Base-by-base conservation (phyloP, 1,139 yeast species). In the Nakaseomyces sp. region DNA sequence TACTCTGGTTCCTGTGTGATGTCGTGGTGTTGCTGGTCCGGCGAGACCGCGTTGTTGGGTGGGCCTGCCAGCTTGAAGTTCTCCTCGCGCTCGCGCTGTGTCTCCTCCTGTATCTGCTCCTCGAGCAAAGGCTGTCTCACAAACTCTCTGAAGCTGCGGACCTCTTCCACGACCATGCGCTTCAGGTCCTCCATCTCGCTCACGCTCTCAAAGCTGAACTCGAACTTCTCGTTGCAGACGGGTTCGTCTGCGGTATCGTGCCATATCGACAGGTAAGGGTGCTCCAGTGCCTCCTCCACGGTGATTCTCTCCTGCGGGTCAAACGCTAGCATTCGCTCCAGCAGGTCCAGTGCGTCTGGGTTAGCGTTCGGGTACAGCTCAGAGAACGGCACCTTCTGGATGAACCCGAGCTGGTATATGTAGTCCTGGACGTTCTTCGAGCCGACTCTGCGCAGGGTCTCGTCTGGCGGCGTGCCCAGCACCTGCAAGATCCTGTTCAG, bases 231-330 rank as follows among this genome's bases (percentile, higher is more conserved):
- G 43, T 80, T 79, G 63, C 96, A 88, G 37, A 73, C 80, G 4
- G 96, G 96, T 64, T 91, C 98, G 61, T 91, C 98, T 25, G 79
- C 76, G 3, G 96, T 95, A 59, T 91, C 98, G 62, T 89, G 97
- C 98, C 98, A 91, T 29, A 91, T 82, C 44, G 81, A 71, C 46
- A 91, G 70, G 60, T 91, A 91, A 6, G 95, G 95, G 64, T 91
- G 98, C 49, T 77, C 76, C 47, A 91, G 72, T 0, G 97, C 97
- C 44, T 86, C 83, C 45, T 84, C 88, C 2, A 89, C 97, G 0
- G 93, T 77, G 42, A 91, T 87, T 63, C 98, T 74, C 56, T 81
- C 77, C 42, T 75, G 74, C 0, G 98, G 97, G 60, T 91, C 96
- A 48, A 91, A 74, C 10, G 94, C 79, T 37, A 91, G 73, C 93